Evolutionary conservation across 768 basidiomycete genomes (phyloP).

Genomic region (Rhizopogon vinicolor): DNA sequence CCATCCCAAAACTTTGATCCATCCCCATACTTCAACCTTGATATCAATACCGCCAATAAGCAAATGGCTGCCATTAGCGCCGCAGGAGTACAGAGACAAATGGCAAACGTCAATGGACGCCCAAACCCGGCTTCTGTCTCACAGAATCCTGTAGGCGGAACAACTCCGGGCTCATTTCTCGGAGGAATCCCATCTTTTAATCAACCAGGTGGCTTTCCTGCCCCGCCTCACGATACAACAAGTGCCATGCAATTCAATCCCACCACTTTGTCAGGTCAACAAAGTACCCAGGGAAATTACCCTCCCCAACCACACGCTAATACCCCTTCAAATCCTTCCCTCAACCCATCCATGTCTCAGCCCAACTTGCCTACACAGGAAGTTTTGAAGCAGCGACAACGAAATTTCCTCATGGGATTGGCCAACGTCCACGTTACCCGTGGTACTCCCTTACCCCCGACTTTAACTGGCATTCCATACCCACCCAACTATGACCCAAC

Average conservation of each 20-base stretch:
- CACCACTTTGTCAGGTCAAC: slow-evolving; percentile 29
- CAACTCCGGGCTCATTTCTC: slow-evolving; percentile 67
- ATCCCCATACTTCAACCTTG: slow-evolving; percentile 45
- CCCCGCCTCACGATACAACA: slow-evolving; percentile 37
- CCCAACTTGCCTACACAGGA: slow-evolving; percentile 24
- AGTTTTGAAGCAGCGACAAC: slow-evolving; percentile 49
- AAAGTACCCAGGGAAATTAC: slow-evolving; percentile 42
- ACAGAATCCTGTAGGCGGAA: slow-evolving; percentile 39
- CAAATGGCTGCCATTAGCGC: slow-evolving; percentile 78
- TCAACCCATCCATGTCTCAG: slow-evolving; percentile 42
- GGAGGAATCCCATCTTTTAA: slow-evolving; percentile 45
- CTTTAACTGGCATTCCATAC: slow-evolving; percentile 57
- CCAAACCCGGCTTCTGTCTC: slow-evolving; percentile 32
- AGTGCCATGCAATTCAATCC: slow-evolving; percentile 36
- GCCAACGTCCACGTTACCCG: slow-evolving; percentile 54
- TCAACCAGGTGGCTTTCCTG: slow-evolving; percentile 28
- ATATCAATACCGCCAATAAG: slow-evolving; percentile 66
- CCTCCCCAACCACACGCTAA: slow-evolving; percentile 31
- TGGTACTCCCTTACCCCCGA: slow-evolving; percentile 68
- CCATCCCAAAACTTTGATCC: slow-evolving; percentile 25
- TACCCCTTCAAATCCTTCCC: slow-evolving; percentile 25
- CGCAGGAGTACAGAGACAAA: slow-evolving; percentile 43
- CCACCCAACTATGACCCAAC: slow-evolving; percentile 57
- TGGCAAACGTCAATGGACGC: slow-evolving; percentile 53
- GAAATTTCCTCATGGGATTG: slow-evolving; percentile 56